Base-by-base conservation (phyloP, 2,329 filamentous ascomycete species). In the Fusarium sp. region DNA sequence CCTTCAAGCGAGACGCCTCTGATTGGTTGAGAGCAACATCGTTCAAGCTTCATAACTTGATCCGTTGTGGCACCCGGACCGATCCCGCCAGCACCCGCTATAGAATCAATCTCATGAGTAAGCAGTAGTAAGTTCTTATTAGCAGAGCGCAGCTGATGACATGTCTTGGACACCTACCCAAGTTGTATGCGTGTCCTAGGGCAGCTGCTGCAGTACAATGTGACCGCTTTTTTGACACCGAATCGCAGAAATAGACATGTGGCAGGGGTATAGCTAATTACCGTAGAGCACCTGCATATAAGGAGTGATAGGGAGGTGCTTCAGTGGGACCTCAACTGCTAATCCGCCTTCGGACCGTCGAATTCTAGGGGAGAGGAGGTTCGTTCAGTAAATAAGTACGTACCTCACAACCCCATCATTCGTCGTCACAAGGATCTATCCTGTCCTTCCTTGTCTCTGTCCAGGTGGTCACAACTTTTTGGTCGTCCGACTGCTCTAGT, bases 401-500 rank as follows among this genome's bases (percentile, higher is more conserved):
- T 74, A 74, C 72, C 72, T 65, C 50, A 43, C 54, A 69, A 60
- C 23, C 50, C 49, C 57, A 69, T 68, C 66, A 66, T 50, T 37
- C 56, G 42, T 61, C 49, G 37, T 68, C 72, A 74, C 72, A 74
- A 69, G 72, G 72, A 74, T 75, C 72, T 67, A 57, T 61, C 60
- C 64, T 67, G 50, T 44, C 62, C 54, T 61, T 54, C 61, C 63
- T 74, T 47, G 30, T 60, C 61, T 69, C 33, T 73, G 72, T 75
- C 72, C 72, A 75, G 72, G 72, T 75, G 72, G 72, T 75, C 72
- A 75, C 72, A 75, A 75, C 72, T 75, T 74, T 75, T 75, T 75
- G 58, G 71, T 74, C 71, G 71, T 61, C 47, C 71, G 71, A 74
- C 71, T 67, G 54, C 56, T 67, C 32, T 52, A 52, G 49, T 71